Conservation (phyloP, 306 rosid genomes). For the Luffa acutangula region DNA sequence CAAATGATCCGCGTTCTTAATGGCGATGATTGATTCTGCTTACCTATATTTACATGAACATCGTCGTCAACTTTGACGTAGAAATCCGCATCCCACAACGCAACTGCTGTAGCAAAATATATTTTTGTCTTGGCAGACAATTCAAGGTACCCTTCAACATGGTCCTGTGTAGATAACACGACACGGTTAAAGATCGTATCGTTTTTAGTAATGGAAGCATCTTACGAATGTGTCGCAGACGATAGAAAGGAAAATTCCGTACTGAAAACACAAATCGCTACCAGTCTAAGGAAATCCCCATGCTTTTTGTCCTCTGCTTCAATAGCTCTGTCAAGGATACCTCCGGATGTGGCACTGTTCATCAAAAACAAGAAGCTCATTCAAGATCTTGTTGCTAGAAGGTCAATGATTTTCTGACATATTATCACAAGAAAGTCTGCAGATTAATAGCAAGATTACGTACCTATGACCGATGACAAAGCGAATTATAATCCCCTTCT, state of each 20-base stretch:
- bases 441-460: background rate
- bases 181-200: background rate
- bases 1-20: background rate
- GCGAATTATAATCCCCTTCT: conserved; percentile 86
- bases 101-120: conserved; percentile 81
- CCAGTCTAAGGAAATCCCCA: conserved; percentile 96
- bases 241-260: conserved; percentile 5
- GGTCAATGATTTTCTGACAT: background rate
- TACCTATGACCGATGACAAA: conserved; percentile 97
- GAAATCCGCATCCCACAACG: conserved; percentile 94
- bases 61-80: conserved; percentile 97
- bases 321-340: conserved; percentile 92
- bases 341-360: conserved; percentile 90
- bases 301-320: conserved; percentile 95
- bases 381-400: background rate
- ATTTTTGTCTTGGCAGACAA: conserved; percentile 89
- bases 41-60: conserved; percentile 96
- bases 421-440: background rate
- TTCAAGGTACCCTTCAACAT: conserved; percentile 97
- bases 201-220: background rate
- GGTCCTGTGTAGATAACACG: conserved; percentile 43
- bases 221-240: background rate
- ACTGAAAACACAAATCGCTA: conserved; percentile 13
- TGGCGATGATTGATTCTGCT: background rate
- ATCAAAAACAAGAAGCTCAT: conserved; percentile 11